Evolutionary conservation across 371 early-diverging fungal species (phyloP).

Genomic region (Mucor lusitanicus): DNA sequence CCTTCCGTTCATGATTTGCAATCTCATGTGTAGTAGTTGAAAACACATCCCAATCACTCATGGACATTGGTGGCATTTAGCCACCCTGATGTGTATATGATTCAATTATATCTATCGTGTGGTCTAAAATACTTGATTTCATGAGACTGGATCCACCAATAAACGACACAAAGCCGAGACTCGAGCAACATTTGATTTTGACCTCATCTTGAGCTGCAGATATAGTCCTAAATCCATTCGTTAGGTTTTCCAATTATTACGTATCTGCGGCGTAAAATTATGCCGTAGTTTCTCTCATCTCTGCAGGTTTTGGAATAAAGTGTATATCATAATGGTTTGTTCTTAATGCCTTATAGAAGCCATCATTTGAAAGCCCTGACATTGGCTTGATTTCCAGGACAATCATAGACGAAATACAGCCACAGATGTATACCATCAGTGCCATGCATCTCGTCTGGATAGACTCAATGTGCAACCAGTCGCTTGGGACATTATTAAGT

Average conservation of each 20-base stretch:
- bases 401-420: neutral
- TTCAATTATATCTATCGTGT: neutral
- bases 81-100: neutral
- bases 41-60: neutral
- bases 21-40: neutral
- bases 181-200: neutral
- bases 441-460: neutral
- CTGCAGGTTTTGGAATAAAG: neutral
- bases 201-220: neutral
- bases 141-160: neutral
- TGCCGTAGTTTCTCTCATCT: neutral
- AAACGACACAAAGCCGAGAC: neutral
- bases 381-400: neutral
- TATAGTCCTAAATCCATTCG: neutral
- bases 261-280: neutral
- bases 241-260: neutral
- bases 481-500: neutral
- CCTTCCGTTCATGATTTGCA: neutral
- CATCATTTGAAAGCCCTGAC: neutral
- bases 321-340: neutral
- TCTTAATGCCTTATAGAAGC: neutral
- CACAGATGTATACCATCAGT: neutral
- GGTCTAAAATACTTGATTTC: neutral
- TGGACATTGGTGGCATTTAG: neutral
- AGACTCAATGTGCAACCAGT: neutral